Conservation (phyloP, 2,329 filamentous ascomycete species). For the Exophiala xenobiotica region DNA sequence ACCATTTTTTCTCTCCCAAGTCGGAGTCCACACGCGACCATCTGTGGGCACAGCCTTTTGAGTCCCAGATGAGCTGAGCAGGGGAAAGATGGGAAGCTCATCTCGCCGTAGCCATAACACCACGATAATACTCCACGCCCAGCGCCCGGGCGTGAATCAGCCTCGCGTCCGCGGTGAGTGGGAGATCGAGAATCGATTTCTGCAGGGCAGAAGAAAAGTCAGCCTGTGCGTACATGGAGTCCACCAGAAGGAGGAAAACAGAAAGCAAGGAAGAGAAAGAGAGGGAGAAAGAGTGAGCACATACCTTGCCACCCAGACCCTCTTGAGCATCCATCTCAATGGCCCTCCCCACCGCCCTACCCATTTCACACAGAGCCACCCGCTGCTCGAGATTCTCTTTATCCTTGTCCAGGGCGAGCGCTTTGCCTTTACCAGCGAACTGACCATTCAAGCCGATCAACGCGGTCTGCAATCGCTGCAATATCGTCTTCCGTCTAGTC, state of each 20-base stretch:
- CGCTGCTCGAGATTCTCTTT: constrained; percentile 56
- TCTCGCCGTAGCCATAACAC: constrained; percentile 56
- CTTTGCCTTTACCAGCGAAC: constrained; percentile 42
- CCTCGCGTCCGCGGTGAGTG: constrained; percentile 69
- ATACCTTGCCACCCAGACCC: constrained; percentile 21
- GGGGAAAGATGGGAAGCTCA: constrained; percentile 30
- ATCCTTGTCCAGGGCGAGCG: constrained; percentile 54
- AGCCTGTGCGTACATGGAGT: not conserved
- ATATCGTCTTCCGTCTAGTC: constrained; percentile 42
- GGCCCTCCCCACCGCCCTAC: constrained; percentile 65
- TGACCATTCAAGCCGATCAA: constrained; percentile 44
- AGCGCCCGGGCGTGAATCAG: constrained; percentile 69
- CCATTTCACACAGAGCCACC: constrained; percentile 81
- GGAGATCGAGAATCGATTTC: constrained; percentile 42
- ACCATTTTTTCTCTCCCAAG: no score
- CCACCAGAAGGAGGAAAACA: not conserved
- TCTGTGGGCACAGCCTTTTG: no score
- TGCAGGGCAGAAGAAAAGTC: constrained; percentile 36
- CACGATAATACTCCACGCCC: constrained; percentile 66
- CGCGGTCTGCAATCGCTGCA: constrained; percentile 50
- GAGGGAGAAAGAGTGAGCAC: not conserved
- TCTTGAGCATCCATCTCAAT: constrained; percentile 14
- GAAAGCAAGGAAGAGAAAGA: not conserved
- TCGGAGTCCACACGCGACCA: no score
- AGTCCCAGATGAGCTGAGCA: no score